These are phyloP conservation scores for Eimeria brunetti DNA, from an alignment of 169 alveolate genomes.

Conservation along the genomic window DNA sequence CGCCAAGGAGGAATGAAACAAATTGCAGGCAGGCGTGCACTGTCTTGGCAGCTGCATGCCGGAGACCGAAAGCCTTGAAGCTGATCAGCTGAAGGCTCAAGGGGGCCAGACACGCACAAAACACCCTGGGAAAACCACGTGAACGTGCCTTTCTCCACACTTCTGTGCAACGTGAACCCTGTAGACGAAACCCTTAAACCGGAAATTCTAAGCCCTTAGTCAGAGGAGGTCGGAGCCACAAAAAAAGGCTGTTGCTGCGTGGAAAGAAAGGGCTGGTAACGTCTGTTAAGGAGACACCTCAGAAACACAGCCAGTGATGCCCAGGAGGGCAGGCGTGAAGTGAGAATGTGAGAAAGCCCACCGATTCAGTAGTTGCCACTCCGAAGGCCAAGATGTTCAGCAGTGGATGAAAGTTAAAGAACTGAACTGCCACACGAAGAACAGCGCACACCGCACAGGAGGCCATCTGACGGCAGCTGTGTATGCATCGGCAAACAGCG, in stretches of 20 bases:
- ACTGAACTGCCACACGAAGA: constrained; percentile 27
- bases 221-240: not conserved
- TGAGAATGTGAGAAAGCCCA: not conserved
- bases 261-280: not conserved
- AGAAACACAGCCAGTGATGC: not conserved
- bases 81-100: constrained; percentile 1
- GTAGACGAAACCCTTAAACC: not conserved
- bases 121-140: not conserved
- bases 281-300: not conserved
- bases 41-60: constrained; percentile 37
- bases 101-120: not conserved
- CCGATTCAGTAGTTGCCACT: constrained; percentile 61
- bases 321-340: not conserved
- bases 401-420: constrained; percentile 56
- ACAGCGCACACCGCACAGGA: not conserved
- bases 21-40: constrained; percentile 42
- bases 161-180: constrained; percentile 2
- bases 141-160: not conserved
- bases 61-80: constrained; percentile 48
- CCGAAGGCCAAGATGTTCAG: constrained; percentile 69
- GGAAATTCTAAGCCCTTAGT: not conserved
- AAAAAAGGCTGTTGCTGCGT: not conserved
- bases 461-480: not conserved
- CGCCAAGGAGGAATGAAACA: constrained; percentile 8
- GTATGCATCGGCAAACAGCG: not conserved